Conservation (phyloP, 148 eudicot genomes). For the Fagopyrum tataricum region DNA sequence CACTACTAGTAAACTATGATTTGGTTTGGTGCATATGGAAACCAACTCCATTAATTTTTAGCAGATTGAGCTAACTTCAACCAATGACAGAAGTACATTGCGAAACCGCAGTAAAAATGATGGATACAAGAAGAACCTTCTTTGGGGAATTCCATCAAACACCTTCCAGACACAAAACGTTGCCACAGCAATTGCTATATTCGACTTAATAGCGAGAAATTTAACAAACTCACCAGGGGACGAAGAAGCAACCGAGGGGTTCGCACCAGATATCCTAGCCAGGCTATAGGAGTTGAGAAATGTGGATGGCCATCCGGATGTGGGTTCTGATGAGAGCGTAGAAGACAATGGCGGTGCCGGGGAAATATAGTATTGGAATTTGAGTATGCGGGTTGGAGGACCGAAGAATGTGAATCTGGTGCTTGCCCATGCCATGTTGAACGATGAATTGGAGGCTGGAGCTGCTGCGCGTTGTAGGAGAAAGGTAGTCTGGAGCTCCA, state of each 20-base stretch:
- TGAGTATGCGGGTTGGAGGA: slow-evolving; percentile 38
- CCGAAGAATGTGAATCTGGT: slow-evolving; percentile 71
- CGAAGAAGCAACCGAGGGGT: slow-evolving; percentile 13
- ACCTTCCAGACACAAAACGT: background rate
- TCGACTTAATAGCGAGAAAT: background rate
- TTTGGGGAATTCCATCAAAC: background rate
- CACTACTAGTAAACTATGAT: background rate
- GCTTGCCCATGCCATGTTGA: slow-evolving; percentile 55
- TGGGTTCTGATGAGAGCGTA: too few species aligned
- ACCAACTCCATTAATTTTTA: background rate
- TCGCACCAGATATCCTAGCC: slow-evolving; percentile 35
- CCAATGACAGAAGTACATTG: background rate
- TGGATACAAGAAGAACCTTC: background rate
- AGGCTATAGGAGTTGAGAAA: slow-evolving; percentile 49
- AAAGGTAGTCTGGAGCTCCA: too few species aligned
- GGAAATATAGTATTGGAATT: slow-evolving; percentile 23
- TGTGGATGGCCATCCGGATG: slow-evolving; percentile 80
- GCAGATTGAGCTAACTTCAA: background rate
- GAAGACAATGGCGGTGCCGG: too few species aligned
- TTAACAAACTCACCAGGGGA: slow-evolving; percentile 6
- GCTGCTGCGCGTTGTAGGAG: background rate
- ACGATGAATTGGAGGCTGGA: background rate
- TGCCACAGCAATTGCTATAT: background rate
- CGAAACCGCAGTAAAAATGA: background rate
- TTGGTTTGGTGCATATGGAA: too few species aligned